phyloP scores from a whole-genome alignment of 805 yeast species.

The Candida gorgasii region DNA sequence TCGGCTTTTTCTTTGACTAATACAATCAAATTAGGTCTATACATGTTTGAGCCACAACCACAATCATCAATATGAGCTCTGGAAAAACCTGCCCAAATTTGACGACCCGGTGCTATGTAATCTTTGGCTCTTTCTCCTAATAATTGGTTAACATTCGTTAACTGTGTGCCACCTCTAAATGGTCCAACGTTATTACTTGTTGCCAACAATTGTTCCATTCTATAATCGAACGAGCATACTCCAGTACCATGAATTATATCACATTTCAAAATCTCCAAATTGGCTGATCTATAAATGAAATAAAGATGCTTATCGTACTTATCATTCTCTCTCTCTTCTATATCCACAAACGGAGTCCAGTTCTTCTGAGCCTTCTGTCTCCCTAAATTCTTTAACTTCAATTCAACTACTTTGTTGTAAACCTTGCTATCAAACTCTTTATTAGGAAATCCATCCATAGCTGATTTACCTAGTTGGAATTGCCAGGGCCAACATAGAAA shows the following conservation, averaged over 20 bases:
- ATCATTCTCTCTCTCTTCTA: constrained; percentile 18
- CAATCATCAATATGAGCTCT: constrained; percentile 41
- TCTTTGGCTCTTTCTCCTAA: constrained; percentile 9
- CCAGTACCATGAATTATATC: constrained; percentile 18
- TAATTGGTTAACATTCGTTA: constrained; percentile 24
- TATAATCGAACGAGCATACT: constrained; percentile 14
- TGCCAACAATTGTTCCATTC: constrained; percentile 9
- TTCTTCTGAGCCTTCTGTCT: constrained; percentile 28
- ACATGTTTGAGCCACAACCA: constrained; percentile 42
- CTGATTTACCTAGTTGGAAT: constrained; percentile 26
- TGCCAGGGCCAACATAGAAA: constrained; percentile 38
- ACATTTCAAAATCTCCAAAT: constrained; percentile 19
- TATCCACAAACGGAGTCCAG: constrained; percentile 43
- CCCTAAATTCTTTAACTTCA: constrained; percentile 16
- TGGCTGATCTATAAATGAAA: constrained; percentile 35
- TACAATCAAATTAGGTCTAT: constrained; percentile 41
- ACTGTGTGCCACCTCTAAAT: constrained; percentile 40
- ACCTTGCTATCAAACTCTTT: constrained; percentile 16
- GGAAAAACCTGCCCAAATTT: constrained; percentile 42
- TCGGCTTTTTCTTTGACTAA: constrained; percentile 16
- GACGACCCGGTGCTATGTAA: constrained; percentile 24
- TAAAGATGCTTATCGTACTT: constrained; percentile 24
- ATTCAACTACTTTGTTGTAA: constrained; percentile 23
- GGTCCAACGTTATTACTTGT: constrained; percentile 27
- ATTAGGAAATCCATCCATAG: constrained; percentile 22